Evolutionary conservation across 257 asterid genomes (phyloP), one percentile per base, ranked within the genome.

Genomic region (Rauvolfia tetraphylla): DNA sequence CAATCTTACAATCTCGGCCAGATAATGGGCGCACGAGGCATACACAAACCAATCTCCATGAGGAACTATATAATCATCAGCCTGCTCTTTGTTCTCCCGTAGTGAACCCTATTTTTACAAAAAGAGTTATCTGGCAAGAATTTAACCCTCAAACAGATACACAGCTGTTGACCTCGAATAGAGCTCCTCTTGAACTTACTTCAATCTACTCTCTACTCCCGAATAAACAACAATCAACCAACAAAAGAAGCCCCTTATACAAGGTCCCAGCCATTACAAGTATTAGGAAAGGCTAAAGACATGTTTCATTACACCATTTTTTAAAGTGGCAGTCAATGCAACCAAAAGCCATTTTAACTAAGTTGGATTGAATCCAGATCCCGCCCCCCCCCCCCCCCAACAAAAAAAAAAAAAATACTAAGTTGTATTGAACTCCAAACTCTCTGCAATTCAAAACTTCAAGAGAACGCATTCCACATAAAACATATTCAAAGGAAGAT

Each of bases 1-100:
- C n/a, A 18, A 48, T 75, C 86, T 71, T 87, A 92, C 99, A 61
- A 91, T 88, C 88, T 95, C 99, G 71, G 98, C 94, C 79, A 95
- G 89, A 81, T 92, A 95, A 81, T 95, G 99, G 9, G 99, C 96
- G 69, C 92, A 88, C 1, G 99, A 95, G 79, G 91, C 98, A 85
- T 87, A 88, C 75, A 85, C 84, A 80, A 95, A 95, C 99, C 99
- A 95, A 83, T 91, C 97, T 23, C 98, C 97, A 51, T 48, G 69
- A 71, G 97, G 99, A 74, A 91, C 84, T 41, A 39, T 81, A 76
- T 94, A 92, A 13, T 83, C 89, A 44, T 76, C 82, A 8, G 17
- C 78, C 58, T 81, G 82, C 25, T 74, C 61, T 66, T 77, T 77
- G 38, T 84, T 86, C 80, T 89, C 87, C 83, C 98, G 85, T 56